These are phyloP conservation scores for Metschnikowia sp. DNA, from an alignment of 805 yeast genomes.

Conservation along the genomic window DNA sequence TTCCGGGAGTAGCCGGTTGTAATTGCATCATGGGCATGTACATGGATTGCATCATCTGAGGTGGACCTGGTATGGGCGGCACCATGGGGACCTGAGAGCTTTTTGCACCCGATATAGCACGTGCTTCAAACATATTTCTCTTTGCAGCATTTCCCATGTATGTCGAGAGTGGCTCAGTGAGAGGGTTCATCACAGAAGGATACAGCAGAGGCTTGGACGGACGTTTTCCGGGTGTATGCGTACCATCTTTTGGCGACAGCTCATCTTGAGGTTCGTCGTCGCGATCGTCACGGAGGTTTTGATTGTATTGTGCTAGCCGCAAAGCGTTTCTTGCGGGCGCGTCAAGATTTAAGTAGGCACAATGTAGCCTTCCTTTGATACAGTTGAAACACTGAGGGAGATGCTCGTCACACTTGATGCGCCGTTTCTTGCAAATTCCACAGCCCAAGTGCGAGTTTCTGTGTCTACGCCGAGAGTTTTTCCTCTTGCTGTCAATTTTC, in stretches of 20 bases:
- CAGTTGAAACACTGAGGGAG: conserved; percentile 61
- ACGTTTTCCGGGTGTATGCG: not conserved
- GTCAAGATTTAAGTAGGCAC: conserved; percentile 49
- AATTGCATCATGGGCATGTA: conserved; percentile 6
- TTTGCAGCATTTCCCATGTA: not conserved
- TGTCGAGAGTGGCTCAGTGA: not conserved
- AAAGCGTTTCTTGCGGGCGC: conserved; percentile 48
- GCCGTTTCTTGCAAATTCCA: conserved; percentile 58
- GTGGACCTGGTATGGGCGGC: conserved; percentile 1
- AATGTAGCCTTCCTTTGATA: conserved; percentile 42
- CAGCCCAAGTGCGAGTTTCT: conserved; percentile 75
- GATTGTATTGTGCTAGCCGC: conserved; percentile 47
- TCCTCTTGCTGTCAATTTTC: conserved; percentile 24
- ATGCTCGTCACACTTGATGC: conserved; percentile 64
- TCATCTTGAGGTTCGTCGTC: not conserved
- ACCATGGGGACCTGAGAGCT: not conserved
- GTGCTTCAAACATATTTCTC: too few species aligned
- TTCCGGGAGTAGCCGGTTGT: conserved; percentile 1
- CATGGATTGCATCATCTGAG: conserved; percentile 2
- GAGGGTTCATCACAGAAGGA: not conserved
- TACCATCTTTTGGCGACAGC: not conserved
- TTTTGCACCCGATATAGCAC: too few species aligned
- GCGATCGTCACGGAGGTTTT: conserved; percentile 26
- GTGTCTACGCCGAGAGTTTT: conserved; percentile 55
- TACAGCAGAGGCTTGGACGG: not conserved